These are phyloP conservation scores for Escallonia herrerae DNA, from an alignment of 129 eudicot genomes.

Conservation along the genomic window DNA sequence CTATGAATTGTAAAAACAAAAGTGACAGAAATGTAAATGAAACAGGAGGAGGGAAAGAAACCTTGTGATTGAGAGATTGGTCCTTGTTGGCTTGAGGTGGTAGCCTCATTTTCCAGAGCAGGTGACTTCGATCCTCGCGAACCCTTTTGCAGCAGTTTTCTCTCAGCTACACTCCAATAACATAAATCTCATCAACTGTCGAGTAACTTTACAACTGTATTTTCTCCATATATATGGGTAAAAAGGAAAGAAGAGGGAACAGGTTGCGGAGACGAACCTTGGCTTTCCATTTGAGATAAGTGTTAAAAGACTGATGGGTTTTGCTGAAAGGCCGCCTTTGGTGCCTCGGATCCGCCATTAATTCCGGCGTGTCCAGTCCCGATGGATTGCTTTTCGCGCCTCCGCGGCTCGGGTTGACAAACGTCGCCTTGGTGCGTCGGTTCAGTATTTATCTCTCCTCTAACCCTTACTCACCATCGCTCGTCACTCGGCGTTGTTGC, in stretches of 20 bases:
- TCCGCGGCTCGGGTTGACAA: no score
- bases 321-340: conserved; percentile 41
- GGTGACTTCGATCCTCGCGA: conserved; percentile 55
- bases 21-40: no score
- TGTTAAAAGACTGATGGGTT: conserved; percentile 36
- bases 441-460: no score
- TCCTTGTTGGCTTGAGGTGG: conserved; percentile 24
- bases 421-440: no score
- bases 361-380: no score
- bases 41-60: conserved; percentile 14
- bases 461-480: no score
- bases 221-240: neutral
- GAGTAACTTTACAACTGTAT: neutral
- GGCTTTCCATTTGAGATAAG: conserved; percentile 54
- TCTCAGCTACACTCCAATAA: conserved; percentile 47
- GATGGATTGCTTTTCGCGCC: no score
- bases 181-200: conserved; percentile 4
- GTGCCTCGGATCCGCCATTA: conserved; percentile 19
- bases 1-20: no score
- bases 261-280: conserved; percentile 34
- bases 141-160: conserved; percentile 80
- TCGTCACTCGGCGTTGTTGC: no score
- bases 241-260: neutral
- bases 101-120: conserved; percentile 70
- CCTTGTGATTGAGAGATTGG: conserved; percentile 36